Conservation (phyloP, 345 rosid genomes). For the Theobroma cacao region DNA sequence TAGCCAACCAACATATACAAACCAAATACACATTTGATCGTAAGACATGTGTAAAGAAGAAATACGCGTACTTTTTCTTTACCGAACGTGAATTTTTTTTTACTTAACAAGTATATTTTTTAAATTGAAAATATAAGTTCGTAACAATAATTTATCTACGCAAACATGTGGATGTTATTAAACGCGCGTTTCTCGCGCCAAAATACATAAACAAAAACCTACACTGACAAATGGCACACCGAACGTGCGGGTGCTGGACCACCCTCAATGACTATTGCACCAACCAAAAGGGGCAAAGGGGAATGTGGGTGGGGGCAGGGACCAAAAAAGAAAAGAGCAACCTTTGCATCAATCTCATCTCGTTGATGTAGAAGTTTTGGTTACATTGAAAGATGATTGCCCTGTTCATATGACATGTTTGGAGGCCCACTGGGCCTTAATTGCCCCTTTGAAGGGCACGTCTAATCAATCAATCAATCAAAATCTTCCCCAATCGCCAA, state of each 20-base stretch:
- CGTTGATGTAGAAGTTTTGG: neutral
- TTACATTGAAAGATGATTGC: neutral
- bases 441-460: neutral
- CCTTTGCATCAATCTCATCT: too few relatives aligned
- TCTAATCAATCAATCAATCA: conserved; percentile 24
- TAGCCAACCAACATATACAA: too few relatives aligned
- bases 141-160: neutral
- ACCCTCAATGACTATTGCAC: neutral
- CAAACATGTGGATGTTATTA: neutral
- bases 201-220: neutral
- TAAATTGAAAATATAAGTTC: too few relatives aligned
- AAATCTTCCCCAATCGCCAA: neutral
- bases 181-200: neutral
- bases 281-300: neutral
- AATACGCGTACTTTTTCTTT: too few relatives aligned
- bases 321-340: neutral
- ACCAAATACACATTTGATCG: too few relatives aligned
- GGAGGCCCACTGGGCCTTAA: conserved; percentile 12
- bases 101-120: too few relatives aligned
- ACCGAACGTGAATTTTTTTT: too few relatives aligned
- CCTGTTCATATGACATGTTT: conserved; percentile 16
- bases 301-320: neutral
- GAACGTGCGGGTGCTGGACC: neutral
- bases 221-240: neutral
- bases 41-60: too few relatives aligned